Evolutionary conservation across 1,139 yeast species (phyloP).

Genomic region (Saccharomyces uvarum): DNA sequence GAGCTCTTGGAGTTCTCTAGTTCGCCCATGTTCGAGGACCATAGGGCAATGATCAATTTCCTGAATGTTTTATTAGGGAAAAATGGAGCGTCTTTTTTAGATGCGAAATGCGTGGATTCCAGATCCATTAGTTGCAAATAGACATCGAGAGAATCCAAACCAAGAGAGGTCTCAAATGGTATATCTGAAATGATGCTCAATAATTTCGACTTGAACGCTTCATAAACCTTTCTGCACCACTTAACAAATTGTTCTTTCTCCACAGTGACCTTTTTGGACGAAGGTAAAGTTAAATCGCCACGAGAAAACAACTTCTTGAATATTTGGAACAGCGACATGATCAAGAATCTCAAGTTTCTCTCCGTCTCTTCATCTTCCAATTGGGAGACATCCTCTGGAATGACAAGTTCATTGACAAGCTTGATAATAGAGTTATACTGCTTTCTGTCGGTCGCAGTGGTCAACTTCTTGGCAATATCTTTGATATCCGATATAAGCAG

Average conservation of each 20-base stretch:
- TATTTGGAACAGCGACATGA: conserved; percentile 46
- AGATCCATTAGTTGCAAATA: conserved; percentile 52
- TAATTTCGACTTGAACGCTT: conserved; percentile 43
- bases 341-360: conserved; percentile 39
- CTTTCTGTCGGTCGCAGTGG: conserved; percentile 21
- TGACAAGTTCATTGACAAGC: conserved; percentile 13
- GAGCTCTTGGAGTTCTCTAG: conserved; percentile 40
- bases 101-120: conserved; percentile 50
- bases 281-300: conserved; percentile 38
- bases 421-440: conserved; percentile 25
- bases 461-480: conserved; percentile 21
- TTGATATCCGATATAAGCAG: conserved; percentile 25
- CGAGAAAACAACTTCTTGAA: conserved; percentile 51
- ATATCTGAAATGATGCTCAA: conserved; percentile 38
- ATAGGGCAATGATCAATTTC: conserved; percentile 40
- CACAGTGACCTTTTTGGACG: conserved; percentile 36
- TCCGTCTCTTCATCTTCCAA: conserved; percentile 14
- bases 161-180: conserved; percentile 33
- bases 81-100: conserved; percentile 44
- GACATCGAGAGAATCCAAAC: conserved; percentile 56
- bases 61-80: conserved; percentile 57
- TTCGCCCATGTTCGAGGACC: conserved; percentile 38
- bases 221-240: conserved; percentile 62
- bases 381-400: conserved; percentile 4
- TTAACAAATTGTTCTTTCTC: conserved; percentile 42